phyloP scores from a whole-genome alignment of 371 early-diverging fungal genomes.

The Batrachochytrium dendrobatidis region DNA sequence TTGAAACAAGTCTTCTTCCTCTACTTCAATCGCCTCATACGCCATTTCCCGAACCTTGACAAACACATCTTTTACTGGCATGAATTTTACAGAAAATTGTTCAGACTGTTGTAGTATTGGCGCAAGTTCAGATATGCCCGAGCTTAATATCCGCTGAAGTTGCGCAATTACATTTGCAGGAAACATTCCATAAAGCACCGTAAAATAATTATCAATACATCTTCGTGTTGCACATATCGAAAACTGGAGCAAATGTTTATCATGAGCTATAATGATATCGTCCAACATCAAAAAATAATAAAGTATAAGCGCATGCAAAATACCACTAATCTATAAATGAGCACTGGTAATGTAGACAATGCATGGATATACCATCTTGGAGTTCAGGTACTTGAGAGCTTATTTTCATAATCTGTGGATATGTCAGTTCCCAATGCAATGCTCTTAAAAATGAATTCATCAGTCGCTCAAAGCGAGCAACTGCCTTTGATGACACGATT shows the following conservation, averaged over 20 bases:
- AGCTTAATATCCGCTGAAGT: neutral
- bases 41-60: neutral
- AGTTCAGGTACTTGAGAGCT: too few species aligned
- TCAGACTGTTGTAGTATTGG: neutral
- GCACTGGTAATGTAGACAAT: too few species aligned
- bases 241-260: conserved; percentile 3
- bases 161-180: conserved; percentile 3
- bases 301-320: too few species aligned
- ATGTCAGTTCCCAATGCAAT: conserved; percentile 1
- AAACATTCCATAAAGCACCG: conserved; percentile 13
- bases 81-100: neutral
- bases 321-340: too few species aligned
- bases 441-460: neutral
- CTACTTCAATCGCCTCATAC: neutral
- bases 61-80: neutral
- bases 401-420: too few species aligned
- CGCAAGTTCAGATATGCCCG: neutral
- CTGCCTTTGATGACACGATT: neutral
- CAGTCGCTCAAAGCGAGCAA: neutral
- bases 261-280: neutral
- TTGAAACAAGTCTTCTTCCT: neutral
- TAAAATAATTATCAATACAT: conserved; percentile 5
- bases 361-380: too few species aligned
- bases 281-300: too few species aligned
- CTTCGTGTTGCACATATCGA: neutral